phyloP scores from a whole-genome alignment of 1,139 yeast species.

The Eremothecium sinecaudum region DNA sequence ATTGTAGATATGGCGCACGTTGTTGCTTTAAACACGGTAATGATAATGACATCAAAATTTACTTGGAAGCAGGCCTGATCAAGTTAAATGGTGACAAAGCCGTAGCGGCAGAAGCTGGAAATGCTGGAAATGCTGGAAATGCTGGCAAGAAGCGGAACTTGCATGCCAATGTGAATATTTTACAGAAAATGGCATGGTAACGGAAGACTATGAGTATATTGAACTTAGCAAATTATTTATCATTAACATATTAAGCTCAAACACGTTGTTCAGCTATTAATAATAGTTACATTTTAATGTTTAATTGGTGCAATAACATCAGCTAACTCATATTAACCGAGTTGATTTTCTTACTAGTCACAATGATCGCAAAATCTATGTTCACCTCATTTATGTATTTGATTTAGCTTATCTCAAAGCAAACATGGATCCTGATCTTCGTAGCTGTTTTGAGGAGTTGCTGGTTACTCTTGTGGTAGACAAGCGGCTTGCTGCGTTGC shows the following conservation, averaged over 20 bases:
- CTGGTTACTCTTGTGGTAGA: conserved; percentile 12
- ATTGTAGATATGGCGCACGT: conserved; percentile 81
- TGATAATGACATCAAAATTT: conserved; percentile 27
- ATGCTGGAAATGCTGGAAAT: background rate
- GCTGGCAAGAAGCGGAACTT: conserved; percentile 20
- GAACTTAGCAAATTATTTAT: too few species aligned
- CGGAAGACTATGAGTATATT: too few species aligned
- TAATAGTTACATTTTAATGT: too few species aligned
- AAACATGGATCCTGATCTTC: conserved; percentile 3
- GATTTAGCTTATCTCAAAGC: conserved; percentile 4
- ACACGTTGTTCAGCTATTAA: too few species aligned
- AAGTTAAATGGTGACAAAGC: conserved; percentile 5
- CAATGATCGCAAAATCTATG: too few species aligned
- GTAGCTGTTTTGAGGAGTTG: conserved; percentile 5
- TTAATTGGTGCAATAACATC: too few species aligned
- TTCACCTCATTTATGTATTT: too few species aligned
- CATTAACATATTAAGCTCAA: too few species aligned
- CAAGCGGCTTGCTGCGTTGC: conserved; percentile 11
- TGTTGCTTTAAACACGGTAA: conserved; percentile 83
- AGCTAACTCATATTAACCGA: too few species aligned
- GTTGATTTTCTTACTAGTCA: too few species aligned
- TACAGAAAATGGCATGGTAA: conserved; percentile 33
- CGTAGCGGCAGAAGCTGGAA: background rate
- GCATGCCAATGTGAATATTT: conserved; percentile 25
- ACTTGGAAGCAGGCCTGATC: conserved; percentile 22